phyloP scores from a whole-genome alignment of 2,329 filamentous ascomycete species.

The Claviceps humidiphila region DNA sequence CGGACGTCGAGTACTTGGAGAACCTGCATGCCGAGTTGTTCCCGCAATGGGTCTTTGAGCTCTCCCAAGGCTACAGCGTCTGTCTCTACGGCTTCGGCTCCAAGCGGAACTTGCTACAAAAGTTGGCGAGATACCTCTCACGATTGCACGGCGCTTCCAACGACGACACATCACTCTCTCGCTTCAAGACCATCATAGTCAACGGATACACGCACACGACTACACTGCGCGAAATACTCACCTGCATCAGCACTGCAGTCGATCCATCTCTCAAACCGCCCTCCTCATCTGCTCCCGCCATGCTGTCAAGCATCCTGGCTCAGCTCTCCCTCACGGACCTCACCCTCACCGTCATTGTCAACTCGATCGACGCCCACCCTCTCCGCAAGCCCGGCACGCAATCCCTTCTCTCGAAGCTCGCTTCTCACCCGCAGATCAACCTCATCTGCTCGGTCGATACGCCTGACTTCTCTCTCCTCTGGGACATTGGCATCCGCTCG shows the following conservation, averaged over 20 bases:
- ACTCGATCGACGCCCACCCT: slow-evolving; percentile 72
- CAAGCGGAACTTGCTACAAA: slow-evolving; percentile 61
- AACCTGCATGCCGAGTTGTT: slow-evolving; percentile 70
- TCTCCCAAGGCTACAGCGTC: slow-evolving; percentile 73
- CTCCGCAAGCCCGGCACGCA: slow-evolving; percentile 62
- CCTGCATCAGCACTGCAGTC: slow-evolving; percentile 53
- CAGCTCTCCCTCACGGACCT: slow-evolving; percentile 34
- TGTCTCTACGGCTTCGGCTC: slow-evolving; percentile 90
- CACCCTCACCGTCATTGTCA: slow-evolving; percentile 57
- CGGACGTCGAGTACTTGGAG: slow-evolving; percentile 58
- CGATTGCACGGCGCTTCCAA: slow-evolving; percentile 12
- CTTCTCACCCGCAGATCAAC: slow-evolving; percentile 56
- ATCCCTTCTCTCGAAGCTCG: slow-evolving; percentile 60
- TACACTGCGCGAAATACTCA: slow-evolving; percentile 55
- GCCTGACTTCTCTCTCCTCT: slow-evolving; percentile 74
- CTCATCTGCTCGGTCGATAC: slow-evolving; percentile 76
- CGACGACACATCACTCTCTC: slow-evolving; percentile 15
- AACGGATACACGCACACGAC: slow-evolving; percentile 68
- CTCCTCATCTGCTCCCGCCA: slow-evolving; percentile 52
- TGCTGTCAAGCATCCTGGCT: slow-evolving; percentile 53
- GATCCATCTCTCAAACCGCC: slow-evolving; percentile 33
- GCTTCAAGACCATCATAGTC: slow-evolving; percentile 54
- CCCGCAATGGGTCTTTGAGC: slow-evolving; percentile 84
- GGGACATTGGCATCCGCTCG: slow-evolving; percentile 76
- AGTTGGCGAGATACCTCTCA: slow-evolving; percentile 58